Evolutionary conservation across 1,284 basidiomycete genomes (phyloP).

Genomic region (Inonotus obliquus): DNA sequence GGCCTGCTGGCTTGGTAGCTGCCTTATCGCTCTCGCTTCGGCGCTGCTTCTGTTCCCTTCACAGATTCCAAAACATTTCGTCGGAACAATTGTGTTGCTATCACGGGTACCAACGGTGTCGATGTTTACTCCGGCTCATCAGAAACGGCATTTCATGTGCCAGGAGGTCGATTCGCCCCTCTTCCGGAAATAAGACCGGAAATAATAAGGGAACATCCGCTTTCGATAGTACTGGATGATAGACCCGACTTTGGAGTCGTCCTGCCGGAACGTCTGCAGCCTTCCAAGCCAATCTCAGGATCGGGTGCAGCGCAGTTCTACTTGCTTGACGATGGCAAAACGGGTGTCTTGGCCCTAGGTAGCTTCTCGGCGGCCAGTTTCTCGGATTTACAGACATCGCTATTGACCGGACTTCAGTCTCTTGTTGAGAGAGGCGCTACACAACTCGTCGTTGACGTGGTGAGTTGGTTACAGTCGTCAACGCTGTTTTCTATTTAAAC

Average conservation of each 20-base stretch:
- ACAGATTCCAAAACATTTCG: conserved; percentile 47
- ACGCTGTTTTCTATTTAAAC: neutral
- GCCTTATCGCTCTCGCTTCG: conserved; percentile 51
- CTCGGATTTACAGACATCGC: neutral
- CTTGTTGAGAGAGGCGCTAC: neutral
- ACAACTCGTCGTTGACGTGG: neutral
- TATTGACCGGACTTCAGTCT: neutral
- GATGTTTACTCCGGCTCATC: neutral
- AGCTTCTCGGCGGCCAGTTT: neutral
- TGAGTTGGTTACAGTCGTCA: neutral
- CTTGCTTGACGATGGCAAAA: neutral
- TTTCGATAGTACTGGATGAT: neutral
- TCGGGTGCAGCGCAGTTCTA: neutral
- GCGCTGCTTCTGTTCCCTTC: conserved; percentile 38
- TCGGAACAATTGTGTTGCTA: conserved; percentile 49
- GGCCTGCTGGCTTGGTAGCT: too few relatives aligned
- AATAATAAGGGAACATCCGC: neutral
- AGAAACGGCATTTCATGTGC: neutral
- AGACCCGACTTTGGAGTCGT: neutral
- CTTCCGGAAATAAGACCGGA: neutral
- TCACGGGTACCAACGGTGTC: conserved; percentile 45
- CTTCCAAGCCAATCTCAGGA: neutral
- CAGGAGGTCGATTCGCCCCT: neutral
- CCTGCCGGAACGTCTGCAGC: neutral
- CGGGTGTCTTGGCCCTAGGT: neutral